Conservation (phyloP, 768 basidiomycete species). For the Lanmaoa rubissima region DNA sequence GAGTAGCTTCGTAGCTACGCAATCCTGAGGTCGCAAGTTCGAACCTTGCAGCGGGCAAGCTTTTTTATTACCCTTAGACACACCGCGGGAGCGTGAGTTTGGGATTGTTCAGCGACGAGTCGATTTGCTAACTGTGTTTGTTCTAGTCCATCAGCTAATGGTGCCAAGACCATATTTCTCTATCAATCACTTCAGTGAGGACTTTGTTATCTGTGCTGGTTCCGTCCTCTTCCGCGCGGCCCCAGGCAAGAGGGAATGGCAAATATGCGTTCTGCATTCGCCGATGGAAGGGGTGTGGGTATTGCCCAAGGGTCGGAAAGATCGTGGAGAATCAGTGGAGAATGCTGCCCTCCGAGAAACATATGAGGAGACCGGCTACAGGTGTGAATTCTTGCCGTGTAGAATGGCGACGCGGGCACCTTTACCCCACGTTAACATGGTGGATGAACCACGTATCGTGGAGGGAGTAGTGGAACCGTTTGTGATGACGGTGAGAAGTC, state of each 20-base stretch:
- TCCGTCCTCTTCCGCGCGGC: conserved; percentile 17
- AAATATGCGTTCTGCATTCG: conserved; percentile 20
- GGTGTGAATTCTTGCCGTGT: conserved; percentile 48
- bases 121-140: no score
- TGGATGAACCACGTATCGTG: conserved; percentile 22
- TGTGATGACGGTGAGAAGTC: conserved; percentile 30
- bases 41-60: conserved; percentile 56
- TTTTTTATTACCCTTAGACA: conserved; percentile 13
- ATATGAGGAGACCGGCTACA: conserved; percentile 52
- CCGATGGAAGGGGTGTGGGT: conserved; percentile 27
- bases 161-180: not conserved
- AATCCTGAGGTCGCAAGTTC: conserved; percentile 67
- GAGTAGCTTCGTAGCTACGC: conserved; percentile 28
- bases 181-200: conserved; percentile 13
- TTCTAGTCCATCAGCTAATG: not conserved
- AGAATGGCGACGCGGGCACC: conserved; percentile 49
- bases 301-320: conserved; percentile 64
- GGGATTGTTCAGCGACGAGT: not conserved
- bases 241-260: not conserved
- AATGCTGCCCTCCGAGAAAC: conserved; percentile 57
- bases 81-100: not conserved
- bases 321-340: conserved; percentile 51
- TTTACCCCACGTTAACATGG: conserved; percentile 39
- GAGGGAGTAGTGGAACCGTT: conserved; percentile 34
- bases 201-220: conserved; percentile 13